These are phyloP conservation scores for Aureococcus anophagefferens DNA, from an alignment of 108 stramenopile genomes.

Conservation along the genomic window DNA sequence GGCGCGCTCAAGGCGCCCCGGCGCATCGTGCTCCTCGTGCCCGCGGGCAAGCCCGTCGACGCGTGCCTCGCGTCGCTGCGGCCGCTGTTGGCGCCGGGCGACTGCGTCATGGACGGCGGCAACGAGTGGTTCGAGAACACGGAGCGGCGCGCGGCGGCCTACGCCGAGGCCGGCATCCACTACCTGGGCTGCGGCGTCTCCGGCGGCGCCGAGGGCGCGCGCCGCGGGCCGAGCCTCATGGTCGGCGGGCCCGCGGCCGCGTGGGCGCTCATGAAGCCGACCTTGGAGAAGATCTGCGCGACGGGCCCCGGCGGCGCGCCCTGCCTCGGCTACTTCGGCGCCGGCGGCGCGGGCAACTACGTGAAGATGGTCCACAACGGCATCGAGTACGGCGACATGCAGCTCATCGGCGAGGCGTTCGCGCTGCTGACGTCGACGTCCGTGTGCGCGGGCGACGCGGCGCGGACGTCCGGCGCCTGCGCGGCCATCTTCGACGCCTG, in stretches of 20 bases:
- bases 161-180: constrained; percentile 69
- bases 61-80: constrained; percentile 67
- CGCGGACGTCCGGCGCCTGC: not conserved
- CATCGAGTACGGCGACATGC: constrained; percentile 99
- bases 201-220: constrained; percentile 96
- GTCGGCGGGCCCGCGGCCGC: constrained; percentile 92
- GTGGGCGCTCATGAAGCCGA: constrained; percentile 84
- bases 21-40: constrained; percentile 80
- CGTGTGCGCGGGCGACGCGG: no score
- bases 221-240: constrained; percentile 94
- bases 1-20: constrained; percentile 72
- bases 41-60: constrained; percentile 94
- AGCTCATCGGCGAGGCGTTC: constrained; percentile 93
- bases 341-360: constrained; percentile 72
- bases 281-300: constrained; percentile 75
- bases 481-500: constrained; percentile 73
- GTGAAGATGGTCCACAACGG: constrained; percentile 99
- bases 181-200: constrained; percentile 98
- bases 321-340: constrained; percentile 90
- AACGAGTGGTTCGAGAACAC: constrained; percentile 98
- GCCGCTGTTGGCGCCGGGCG: constrained; percentile 74
- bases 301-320: constrained; percentile 80
- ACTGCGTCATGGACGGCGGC: constrained; percentile 93
- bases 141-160: constrained; percentile 74
- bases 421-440: constrained; percentile 53